Evolutionary conservation across 352 stramenopile species (phyloP), one percentile per base, ranked within the genome.

Genomic region (Saprolegnia diclina): DNA sequence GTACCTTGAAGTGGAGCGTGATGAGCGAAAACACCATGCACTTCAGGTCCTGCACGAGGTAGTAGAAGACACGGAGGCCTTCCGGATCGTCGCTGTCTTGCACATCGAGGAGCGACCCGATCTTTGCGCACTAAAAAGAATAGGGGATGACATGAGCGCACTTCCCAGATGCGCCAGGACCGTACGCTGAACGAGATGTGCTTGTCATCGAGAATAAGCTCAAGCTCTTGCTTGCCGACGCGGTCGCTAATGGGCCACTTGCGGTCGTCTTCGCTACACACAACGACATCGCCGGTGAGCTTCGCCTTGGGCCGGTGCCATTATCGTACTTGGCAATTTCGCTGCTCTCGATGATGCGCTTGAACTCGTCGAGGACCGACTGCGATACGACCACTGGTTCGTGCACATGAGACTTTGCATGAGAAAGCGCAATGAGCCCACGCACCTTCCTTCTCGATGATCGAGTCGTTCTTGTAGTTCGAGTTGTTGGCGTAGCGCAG

Each of bases 401-500:
- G 19, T 21, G 29, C 46, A 48, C 16, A 26, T 48, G 35, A 63
- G 29, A 37, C 53, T 5, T 5, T 35, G 29, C 29, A 35, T 35
- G 29, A 48, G 11, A 48, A 7, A 4, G 66, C 19, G 45, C 22
- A 21, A 56, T 19, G 71, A 19, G 65, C 9, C 19, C 6, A 67
- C 42, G 29, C 18, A 97, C 90, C 87, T 90, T 99, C 92, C 83
- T 98, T 98, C 42, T 93, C 84, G 76, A 99, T 99, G 82, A 98
- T 98, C 9, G 88, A 92, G 74, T 97, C 95, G 69, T 97, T 96
- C 78, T 98, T 98, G 79, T 99, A 99, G 82, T 98, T 98, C 46
- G 91, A 98, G 79, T 98, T 98, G 81, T 99, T 99, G 35, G 94
- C 94, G 72, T 99, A 99, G 42, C 94, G 86, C 32, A 99, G 80